Conservation (phyloP, 179 eudicot species). For the Actinidia polygama region DNA sequence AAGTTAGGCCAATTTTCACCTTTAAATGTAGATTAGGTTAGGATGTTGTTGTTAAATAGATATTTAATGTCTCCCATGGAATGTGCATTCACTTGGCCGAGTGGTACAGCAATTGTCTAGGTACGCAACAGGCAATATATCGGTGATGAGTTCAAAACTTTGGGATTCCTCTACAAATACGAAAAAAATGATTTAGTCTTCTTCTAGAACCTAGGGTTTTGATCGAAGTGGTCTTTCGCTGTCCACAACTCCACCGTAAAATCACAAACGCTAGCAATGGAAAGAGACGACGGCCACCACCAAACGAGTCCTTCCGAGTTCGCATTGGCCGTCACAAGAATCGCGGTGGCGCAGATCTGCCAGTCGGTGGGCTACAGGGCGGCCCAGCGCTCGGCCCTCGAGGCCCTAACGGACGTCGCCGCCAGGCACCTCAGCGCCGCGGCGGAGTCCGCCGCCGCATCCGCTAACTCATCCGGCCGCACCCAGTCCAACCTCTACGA, state of each 20-base stretch:
- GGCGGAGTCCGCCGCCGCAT: slow-evolving; percentile 36
- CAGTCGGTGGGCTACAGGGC: slow-evolving; percentile 51
- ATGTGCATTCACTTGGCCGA: too few species aligned
- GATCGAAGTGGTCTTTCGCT: neutral
- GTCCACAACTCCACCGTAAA: neutral
- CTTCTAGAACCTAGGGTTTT: slow-evolving; percentile 7
- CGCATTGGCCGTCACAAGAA: slow-evolving; percentile 33
- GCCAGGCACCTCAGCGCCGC: slow-evolving; percentile 47
- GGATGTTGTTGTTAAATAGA: too few species aligned
- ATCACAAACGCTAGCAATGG: neutral
- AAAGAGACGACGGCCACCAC: too few species aligned
- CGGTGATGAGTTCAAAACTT: slow-evolving; percentile 7
- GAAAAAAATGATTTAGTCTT: neutral
- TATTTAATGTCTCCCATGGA: too few species aligned
- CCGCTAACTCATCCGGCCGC: slow-evolving; percentile 42
- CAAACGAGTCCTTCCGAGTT: slow-evolving; percentile 26
- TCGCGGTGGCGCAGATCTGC: slow-evolving; percentile 65
- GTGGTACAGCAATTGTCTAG: too few species aligned
- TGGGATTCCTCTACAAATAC: neutral
- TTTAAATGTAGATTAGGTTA: too few species aligned
- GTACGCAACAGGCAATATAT: too few species aligned
- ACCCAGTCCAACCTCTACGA: slow-evolving; percentile 55
- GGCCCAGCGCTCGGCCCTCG: slow-evolving; percentile 50
- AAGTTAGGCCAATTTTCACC: too few species aligned
- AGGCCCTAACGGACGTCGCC: slow-evolving; percentile 53